phyloP scores from a whole-genome alignment of 805 yeast genomes.

The Novakomyces olei region DNA sequence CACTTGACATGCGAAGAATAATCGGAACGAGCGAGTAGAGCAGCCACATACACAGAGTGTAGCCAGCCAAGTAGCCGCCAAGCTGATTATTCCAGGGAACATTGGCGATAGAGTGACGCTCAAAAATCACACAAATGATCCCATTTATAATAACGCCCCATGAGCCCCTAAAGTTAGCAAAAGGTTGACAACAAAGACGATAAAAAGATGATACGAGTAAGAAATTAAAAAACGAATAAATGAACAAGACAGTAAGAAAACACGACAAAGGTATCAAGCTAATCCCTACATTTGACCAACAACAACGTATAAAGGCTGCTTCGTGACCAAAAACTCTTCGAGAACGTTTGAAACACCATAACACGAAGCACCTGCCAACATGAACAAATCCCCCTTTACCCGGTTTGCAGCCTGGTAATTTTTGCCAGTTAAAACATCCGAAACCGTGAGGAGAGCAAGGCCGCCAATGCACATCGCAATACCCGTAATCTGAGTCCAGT shows the following conservation, averaged over 20 bases:
- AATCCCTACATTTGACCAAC: slow-evolving; percentile 22
- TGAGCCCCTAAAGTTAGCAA: no score
- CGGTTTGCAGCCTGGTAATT: slow-evolving; percentile 19
- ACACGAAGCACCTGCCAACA: slow-evolving; percentile 23
- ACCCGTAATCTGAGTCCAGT: slow-evolving; percentile 24
- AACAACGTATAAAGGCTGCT: slow-evolving; percentile 24
- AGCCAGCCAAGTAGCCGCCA: slow-evolving; percentile 25
- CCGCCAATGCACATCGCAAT: slow-evolving; percentile 22
- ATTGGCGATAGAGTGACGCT: slow-evolving; percentile 16
- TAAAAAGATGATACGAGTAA: no score
- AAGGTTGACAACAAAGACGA: no score
- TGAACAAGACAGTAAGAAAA: no score
- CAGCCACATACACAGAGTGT: slow-evolving; percentile 19
- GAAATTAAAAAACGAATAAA: no score
- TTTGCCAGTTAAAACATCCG: slow-evolving; percentile 21
- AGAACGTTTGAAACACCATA: slow-evolving; percentile 24
- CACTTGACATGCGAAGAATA: slow-evolving; percentile 24
- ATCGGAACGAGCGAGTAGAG: slow-evolving; percentile 23
- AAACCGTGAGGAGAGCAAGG: slow-evolving; percentile 21
- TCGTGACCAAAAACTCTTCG: slow-evolving; percentile 24
- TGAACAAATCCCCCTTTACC: slow-evolving; percentile 25
- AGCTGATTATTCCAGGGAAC: slow-evolving; percentile 21
- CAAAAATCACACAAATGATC: slow-evolving; percentile 24
- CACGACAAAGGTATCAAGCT: no score
- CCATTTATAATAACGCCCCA: slow-evolving; percentile 23